phyloP scores from a whole-genome alignment of 192 early-diverging fungal species.

The Glomus cerebriforme region DNA sequence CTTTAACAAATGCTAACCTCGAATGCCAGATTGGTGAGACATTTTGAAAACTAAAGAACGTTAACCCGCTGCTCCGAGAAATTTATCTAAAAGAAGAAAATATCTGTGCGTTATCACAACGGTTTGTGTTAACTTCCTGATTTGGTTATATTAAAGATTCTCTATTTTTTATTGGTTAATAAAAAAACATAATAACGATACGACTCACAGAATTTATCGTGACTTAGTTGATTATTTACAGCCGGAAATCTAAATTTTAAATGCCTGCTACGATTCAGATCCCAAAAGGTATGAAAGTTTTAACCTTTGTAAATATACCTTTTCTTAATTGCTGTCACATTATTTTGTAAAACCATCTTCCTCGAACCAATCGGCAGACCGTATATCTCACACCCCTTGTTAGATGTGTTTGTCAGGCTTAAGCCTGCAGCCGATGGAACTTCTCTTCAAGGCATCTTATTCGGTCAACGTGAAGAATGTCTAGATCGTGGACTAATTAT shows the following conservation, averaged over 20 bases:
- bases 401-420: conserved; percentile 33
- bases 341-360: conserved; percentile 1
- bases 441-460: conserved; percentile 29
- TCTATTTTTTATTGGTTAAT: not conserved
- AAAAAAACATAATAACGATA: not conserved
- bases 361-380: not conserved
- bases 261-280: conserved; percentile 17
- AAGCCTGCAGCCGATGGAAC: conserved; percentile 24
- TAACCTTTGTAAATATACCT: not conserved
- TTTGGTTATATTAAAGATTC: not conserved
- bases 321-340: not conserved
- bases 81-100: too few relatives aligned
- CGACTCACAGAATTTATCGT: not conserved
- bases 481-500: conserved; percentile 25
- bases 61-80: not conserved
- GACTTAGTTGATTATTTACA: not conserved
- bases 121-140: not conserved
- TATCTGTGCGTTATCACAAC: too few relatives aligned
- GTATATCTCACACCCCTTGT: conserved; percentile 14
- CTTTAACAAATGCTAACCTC: conserved; percentile 36
- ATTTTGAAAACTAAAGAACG: conserved; percentile 27
- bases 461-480: conserved; percentile 33
- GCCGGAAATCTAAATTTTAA: not conserved
- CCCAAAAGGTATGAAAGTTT: conserved; percentile 11
- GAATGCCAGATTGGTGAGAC: conserved; percentile 62